Base-by-base conservation (phyloP, 1,284 basidiomycete genomes). In the Cutaneotrichosporon sp. region DNA sequence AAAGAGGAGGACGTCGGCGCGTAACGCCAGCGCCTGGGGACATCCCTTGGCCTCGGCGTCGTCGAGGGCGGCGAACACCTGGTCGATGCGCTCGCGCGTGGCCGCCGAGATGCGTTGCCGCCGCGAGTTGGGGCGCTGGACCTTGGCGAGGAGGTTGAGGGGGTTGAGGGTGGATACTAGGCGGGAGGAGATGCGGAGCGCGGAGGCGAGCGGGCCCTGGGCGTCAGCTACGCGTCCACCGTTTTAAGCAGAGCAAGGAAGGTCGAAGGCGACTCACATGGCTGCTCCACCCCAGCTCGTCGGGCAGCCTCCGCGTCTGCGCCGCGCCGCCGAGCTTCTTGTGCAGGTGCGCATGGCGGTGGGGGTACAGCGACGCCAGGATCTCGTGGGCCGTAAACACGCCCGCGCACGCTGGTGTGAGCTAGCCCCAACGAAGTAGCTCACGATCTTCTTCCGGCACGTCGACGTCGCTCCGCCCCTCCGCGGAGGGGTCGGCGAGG, bases 1-100 rank as follows among this genome's bases (percentile, higher is more conserved):
- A 56, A 80, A 71, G 72, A 95, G 77, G 45, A 86, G 87, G 31
- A 95, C 76, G 55, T 87, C 84, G 1, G 85, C 92, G 9, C 91
- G 82, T 3, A 85, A 84, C 67, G 85, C 89, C 55, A 90, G 77
- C 2, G 91, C 92, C 64, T 93, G 90, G 54, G 76, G 79, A 73
- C 91, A 87, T 3, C 92, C 93, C 47, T 89, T 79, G 59, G 89
- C 88, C 10, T 87, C 86, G 0, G 92, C 90, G 74, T 90, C 87
- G 56, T 89, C 85, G 31, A 95, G 77, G 14, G 94, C 75, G 69
- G 89, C 87, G 14, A 91, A 72, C 36, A 91, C 86, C 71, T 89
- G 90, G 68, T 90, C 86, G 3, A 88, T 86, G 50, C 70, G 67
- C n/a, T 71, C 70, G 24, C 66, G 62, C 38, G 69, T 64, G 24